Conservation (phyloP, 371 early-diverging fungal species). For the Rhizopus sp. region DNA sequence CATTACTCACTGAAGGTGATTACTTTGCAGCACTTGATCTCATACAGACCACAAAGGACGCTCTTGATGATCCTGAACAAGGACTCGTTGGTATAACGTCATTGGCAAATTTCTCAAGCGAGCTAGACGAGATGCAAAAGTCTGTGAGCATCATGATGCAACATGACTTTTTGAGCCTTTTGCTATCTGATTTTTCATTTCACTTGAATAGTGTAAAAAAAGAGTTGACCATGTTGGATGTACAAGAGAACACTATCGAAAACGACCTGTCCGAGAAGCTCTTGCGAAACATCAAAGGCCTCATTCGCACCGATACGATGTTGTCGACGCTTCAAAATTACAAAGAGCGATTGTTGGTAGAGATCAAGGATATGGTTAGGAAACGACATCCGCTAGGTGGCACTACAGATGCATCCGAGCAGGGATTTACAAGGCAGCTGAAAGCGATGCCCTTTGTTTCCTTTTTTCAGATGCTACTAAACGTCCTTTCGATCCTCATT, state of each 20-base stretch:
- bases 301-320: slow-evolving; percentile 74
- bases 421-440: slow-evolving; percentile 44
- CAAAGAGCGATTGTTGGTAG: slow-evolving; percentile 69
- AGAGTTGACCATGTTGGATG: slow-evolving; percentile 5
- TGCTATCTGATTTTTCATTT: slow-evolving; percentile 60
- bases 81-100: slow-evolving; percentile 64
- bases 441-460: slow-evolving; percentile 79
- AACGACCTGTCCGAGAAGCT: slow-evolving; percentile 60
- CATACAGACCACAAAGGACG: slow-evolving; percentile 71
- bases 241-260: slow-evolving; percentile 32
- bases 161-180: slow-evolving; percentile 64
- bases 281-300: slow-evolving; percentile 70
- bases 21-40: slow-evolving; percentile 86
- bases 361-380: slow-evolving; percentile 76
- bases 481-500: slow-evolving; percentile 70
- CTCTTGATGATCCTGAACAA: slow-evolving; percentile 45
- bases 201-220: slow-evolving; percentile 13
- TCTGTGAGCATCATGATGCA: slow-evolving; percentile 75
- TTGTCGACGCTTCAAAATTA: slow-evolving; percentile 69
- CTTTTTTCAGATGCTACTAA: slow-evolving; percentile 74
- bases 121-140: slow-evolving; percentile 67
- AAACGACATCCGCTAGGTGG: slow-evolving; percentile 39
- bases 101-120: slow-evolving; percentile 61
- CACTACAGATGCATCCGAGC: slow-evolving; percentile 3
- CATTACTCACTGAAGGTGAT: slow-evolving; percentile 74